These are phyloP conservation scores for Simmondsia chinensis DNA, from an alignment of 148 eudicot species.

Conservation along the genomic window DNA sequence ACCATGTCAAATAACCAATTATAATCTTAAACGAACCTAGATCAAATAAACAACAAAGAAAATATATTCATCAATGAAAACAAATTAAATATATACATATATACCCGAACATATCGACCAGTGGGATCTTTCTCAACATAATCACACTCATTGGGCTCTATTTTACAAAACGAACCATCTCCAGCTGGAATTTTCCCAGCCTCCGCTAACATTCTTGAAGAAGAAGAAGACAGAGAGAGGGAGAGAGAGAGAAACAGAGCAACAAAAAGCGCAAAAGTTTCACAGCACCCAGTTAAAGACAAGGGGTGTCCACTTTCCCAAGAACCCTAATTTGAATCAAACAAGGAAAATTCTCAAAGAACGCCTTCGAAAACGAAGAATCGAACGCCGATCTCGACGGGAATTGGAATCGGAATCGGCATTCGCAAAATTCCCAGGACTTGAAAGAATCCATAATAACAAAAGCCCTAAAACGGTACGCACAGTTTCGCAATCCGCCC, in stretches of 20 bases:
- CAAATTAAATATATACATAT: background rate
- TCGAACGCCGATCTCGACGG: constrained; percentile 27
- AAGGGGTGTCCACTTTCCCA: no score
- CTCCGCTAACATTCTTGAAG: constrained; percentile 31
- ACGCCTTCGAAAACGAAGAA: constrained; percentile 14
- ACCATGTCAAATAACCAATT: no score
- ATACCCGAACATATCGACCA: constrained; percentile 84
- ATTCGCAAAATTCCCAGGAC: constrained; percentile 15
- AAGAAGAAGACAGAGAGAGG: constrained; percentile 6
- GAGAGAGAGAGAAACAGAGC: background rate
- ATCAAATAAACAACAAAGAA: no score
- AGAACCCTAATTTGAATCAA: background rate
- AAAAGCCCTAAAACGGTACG: background rate
- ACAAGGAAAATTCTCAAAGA: constrained; percentile 2
- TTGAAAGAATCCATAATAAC: constrained; percentile 5
- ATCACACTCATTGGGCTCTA: constrained; percentile 24
- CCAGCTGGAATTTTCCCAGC: constrained; percentile 1
- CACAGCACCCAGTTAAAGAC: no score
- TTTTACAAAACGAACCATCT: background rate
- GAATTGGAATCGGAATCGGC: constrained; percentile 25
- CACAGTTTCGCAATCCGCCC: no score
- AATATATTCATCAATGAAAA: no score
- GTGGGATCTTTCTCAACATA: constrained; percentile 53
- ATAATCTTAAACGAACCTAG: no score
- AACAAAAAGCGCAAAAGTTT: background rate